Conservation (phyloP, 2,329 filamentous ascomycete species). For the Aspergillus sp. region DNA sequence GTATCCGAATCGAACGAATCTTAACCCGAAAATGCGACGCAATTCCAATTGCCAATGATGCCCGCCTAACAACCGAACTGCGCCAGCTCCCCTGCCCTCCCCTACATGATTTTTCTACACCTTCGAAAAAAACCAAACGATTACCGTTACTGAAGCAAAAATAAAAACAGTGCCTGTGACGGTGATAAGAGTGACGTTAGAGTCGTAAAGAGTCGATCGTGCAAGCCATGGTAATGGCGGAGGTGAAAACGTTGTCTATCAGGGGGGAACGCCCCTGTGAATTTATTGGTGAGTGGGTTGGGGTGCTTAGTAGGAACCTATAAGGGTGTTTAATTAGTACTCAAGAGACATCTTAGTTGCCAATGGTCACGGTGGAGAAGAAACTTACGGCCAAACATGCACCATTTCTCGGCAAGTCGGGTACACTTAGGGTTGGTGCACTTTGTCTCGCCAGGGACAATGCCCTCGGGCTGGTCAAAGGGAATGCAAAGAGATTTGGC, state of each 20-base stretch:
- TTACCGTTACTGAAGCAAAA: background rate
- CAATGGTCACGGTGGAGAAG: background rate
- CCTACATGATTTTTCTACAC: background rate
- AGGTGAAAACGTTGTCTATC: background rate
- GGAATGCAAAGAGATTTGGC: conserved; percentile 76
- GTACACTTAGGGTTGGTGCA: conserved; percentile 88
- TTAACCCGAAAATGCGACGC: background rate
- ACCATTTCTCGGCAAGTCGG: conserved; percentile 76
- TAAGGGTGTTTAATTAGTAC: conserved; percentile 2
- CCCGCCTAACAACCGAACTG: background rate
- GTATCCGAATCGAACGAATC: background rate
- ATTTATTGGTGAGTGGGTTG: background rate
- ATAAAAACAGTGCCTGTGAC: background rate
- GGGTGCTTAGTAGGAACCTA: conserved; percentile 31
- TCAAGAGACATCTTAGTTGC: background rate
- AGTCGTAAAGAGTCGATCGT: conserved; percentile 16
- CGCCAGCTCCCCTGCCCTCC: background rate
- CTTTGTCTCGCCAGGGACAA: conserved; percentile 79
- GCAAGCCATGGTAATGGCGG: background rate
- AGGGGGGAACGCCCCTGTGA: background rate
- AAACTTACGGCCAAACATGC: conserved; percentile 78
- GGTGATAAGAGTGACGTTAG: conserved; percentile 7
- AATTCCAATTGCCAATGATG: background rate
- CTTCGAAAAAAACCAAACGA: background rate
- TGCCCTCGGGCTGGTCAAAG: conserved; percentile 80